Percentiles rank a stretch among this genome's conserved stretches.
Evolutionary conservation across 1,284 basidiomycete species (phyloP).

Genomic region (Pterulicium gracile): DNA sequence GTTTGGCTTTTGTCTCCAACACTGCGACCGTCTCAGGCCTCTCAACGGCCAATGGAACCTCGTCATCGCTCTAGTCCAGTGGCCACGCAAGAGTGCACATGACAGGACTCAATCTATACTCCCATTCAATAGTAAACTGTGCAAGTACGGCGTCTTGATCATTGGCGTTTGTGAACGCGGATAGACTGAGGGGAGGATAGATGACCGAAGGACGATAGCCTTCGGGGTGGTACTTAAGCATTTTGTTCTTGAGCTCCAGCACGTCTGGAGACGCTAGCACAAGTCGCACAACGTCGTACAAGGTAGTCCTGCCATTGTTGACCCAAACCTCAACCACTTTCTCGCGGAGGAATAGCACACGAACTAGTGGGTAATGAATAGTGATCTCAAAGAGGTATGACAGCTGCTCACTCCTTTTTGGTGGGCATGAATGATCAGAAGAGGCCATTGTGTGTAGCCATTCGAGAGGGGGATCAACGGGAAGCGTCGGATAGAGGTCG

Average conservation of each 20-base stretch:
- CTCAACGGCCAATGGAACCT: neutral
- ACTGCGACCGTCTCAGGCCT: neutral
- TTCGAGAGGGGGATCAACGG: no score
- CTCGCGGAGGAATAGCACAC: neutral
- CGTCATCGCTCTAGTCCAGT: neutral
- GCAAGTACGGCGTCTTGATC: neutral
- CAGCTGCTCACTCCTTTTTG: no score
- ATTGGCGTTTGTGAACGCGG: neutral
- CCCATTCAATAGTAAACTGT: neutral
- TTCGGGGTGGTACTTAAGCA: neutral
- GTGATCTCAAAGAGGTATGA: no score
- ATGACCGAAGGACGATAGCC: neutral
- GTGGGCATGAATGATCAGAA: no score
- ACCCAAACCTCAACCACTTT: neutral
- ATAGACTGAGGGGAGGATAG: neutral
- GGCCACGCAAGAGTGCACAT: neutral
- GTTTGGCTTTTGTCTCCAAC: neutral
- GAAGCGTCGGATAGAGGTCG: no score
- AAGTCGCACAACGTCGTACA: neutral
- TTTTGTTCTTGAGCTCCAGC: neutral
- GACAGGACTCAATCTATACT: neutral
- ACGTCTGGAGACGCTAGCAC: neutral
- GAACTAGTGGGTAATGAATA: no score
- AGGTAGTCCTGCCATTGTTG: neutral
- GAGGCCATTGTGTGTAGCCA: no score